Evolutionary conservation across 192 early-diverging fungal genomes (phyloP), one percentile per base, ranked within the genome.

Genomic region (Coemansia sp.): DNA sequence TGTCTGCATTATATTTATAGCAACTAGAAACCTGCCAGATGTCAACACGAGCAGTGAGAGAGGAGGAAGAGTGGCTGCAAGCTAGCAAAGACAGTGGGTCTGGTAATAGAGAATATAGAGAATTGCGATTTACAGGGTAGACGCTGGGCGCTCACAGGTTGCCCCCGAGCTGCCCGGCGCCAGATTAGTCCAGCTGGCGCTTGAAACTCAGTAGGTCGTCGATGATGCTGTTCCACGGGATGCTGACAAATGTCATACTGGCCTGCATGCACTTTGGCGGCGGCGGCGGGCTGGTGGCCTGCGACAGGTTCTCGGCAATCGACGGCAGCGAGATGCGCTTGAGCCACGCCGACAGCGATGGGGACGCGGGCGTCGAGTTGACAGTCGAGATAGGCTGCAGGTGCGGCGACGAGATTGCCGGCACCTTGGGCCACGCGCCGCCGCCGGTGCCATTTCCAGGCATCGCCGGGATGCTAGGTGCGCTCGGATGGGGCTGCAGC

Each of bases 161-260:
- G n/a, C n/a, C n/a, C n/a, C 4, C 30, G 8, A 31, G 30, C 30
- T 4, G 30, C 30, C 30, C n/a, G n/a, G n/a, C n/a, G n/a, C 32
- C 43, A 47, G 47, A 19, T 34, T 54, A 76, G 50, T 76, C 73
- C 23, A 69, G 66, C 66, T 69, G 73, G 51, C 59, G 73, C 62
- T 76, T 76, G 30, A 76, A 76, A 50, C 49, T 62, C 43, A 78
- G 32, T 43, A 79, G 56, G 40, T 80, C 73, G 28, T 80, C 68
- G 47, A 87, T 87, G 49, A 94, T 89, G 45, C 84, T 83, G 62
- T 85, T 86, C 91, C 91, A 94, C 15, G 90, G 91, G n/a, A 94
- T 86, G 72, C 89, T 94, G 26, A 94, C 87, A 83, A 89, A 91
- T 32, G 91, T 94, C 90, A 94, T 90, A 57, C 86, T 89, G 62